Evolutionary conservation across 805 yeast genomes (phyloP).

Genomic region (Kodamaea kakaduensis): DNA sequence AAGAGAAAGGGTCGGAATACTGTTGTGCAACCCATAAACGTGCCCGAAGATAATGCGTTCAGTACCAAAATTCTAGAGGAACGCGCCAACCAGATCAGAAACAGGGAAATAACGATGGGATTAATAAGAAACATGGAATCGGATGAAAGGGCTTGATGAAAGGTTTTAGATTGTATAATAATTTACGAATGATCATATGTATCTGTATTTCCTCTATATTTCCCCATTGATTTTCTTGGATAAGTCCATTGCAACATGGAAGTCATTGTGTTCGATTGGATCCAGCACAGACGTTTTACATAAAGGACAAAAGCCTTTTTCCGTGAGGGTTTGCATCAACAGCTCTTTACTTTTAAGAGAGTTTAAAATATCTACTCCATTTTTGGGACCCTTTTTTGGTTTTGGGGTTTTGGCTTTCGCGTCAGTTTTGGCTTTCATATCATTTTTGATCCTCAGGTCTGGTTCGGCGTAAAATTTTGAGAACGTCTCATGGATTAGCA

Average conservation of each 20-base stretch:
- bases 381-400: neutral
- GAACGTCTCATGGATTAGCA: conserved; percentile 5
- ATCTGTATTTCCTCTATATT: neutral
- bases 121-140: conserved; percentile 45
- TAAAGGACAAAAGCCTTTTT: conserved; percentile 20
- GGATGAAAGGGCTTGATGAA: neutral
- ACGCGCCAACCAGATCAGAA: conserved; percentile 46
- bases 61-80: conserved; percentile 50
- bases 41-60: conserved; percentile 55
- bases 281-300: conserved; percentile 28
- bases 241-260: conserved; percentile 48
- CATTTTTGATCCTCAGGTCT: neutral
- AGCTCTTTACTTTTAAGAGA: conserved; percentile 9
- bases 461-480: conserved; percentile 1
- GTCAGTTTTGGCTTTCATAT: neutral
- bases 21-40: conserved; percentile 39
- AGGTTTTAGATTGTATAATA: too few relatives aligned
- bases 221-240: conserved; percentile 28
- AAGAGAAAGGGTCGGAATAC: conserved; percentile 49
- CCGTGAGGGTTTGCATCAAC: conserved; percentile 17
- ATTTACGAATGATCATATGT: too few relatives aligned
- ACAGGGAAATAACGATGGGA: conserved; percentile 54
- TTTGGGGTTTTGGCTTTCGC: conserved; percentile 1
- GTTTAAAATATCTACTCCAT: conserved; percentile 11
- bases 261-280: conserved; percentile 50